Base-by-base conservation (phyloP, 169 alveolate species). In the Cryptosporidium andersoni region DNA sequence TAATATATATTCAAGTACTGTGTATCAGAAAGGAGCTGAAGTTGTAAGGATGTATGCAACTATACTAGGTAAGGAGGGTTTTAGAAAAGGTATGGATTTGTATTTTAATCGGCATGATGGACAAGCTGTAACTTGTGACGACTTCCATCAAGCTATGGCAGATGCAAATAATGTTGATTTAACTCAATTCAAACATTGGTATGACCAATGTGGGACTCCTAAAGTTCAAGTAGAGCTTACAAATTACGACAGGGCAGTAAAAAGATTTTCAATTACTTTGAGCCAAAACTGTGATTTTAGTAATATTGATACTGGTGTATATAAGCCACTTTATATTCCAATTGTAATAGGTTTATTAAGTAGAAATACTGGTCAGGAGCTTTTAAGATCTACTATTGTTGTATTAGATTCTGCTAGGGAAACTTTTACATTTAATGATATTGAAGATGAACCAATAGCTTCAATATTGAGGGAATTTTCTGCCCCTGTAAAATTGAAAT, bases 111-210 rank as follows among this genome's bases (percentile, higher is more conserved):
- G 95, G 47, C 95, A 93, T 81, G 98, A 95, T 89, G 92, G 95
- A 12, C 88, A 90, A 64, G 97, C 97, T 9, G 98, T 94, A 45
- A 94, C 98, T 14, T 95, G 98, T 66, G 98, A 95, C 82, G 98
- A 95, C 91, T 95, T 95, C 89, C 89, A 96, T 34, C 82, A 60
- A 8, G 97, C 98, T 36, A 95, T 95, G 98, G 95, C 93, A 25
- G 92, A 89, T 39, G 96, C 95, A 25, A 94, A 89, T 49, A 65
- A 81, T 52, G 82, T 80, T 12, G 93, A 94, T 65, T 64, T 95
- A 43, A 80, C 93, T 37, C 97, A 94, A 88, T 94, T 94, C 74
- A 95, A 94, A 65, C 89, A 93, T 42, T 95, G 98, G 98, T 95
- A 93, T 82, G 66, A 89, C 65, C 97, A 92, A 66, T 92, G 92